phyloP scores from a whole-genome alignment of 768 basidiomycete species.

The Mrakia blollopis region DNA sequence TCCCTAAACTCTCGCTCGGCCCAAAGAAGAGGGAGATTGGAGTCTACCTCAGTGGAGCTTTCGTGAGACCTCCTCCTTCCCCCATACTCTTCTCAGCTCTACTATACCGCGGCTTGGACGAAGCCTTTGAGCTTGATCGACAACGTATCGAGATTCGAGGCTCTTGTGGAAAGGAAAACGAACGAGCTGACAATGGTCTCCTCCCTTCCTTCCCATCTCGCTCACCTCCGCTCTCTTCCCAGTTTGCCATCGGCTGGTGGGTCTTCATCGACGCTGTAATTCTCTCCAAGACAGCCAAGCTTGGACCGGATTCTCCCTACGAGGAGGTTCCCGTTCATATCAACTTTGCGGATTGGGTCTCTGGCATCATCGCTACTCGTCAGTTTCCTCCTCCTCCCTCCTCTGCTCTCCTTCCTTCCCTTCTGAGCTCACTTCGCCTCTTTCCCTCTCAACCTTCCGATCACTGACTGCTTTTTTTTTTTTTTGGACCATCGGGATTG shows the following conservation, averaged over 20 bases:
- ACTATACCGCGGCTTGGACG: too few relatives aligned
- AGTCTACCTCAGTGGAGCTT: conserved; percentile 83
- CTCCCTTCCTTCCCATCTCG: conserved; percentile 18
- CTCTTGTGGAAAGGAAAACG: neutral
- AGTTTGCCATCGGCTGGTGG: conserved; percentile 51
- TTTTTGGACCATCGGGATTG: neutral
- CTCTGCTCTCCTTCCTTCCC: neutral
- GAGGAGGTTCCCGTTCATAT: conserved; percentile 72
- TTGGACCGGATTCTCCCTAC: conserved; percentile 66
- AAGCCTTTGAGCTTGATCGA: too few relatives aligned
- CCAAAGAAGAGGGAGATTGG: conserved; percentile 76
- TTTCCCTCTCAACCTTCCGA: neutral
- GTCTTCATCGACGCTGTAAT: conserved; percentile 89
- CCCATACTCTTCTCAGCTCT: neutral
- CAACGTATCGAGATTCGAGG: too few relatives aligned
- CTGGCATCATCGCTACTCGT: conserved; percentile 79
- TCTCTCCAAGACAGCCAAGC: conserved; percentile 75
- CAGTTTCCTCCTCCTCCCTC: conserved; percentile 32
- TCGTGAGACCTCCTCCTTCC: conserved; percentile 59
- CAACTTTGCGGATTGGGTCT: conserved; percentile 93
- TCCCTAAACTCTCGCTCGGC: conserved; percentile 61
- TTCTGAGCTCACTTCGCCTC: neutral
- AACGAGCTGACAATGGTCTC: neutral
- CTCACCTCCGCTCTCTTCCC: conserved; percentile 20
- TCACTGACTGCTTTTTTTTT: neutral